Conservation (phyloP, 1,284 basidiomycete genomes). For the Ganoderma lucidum region DNA sequence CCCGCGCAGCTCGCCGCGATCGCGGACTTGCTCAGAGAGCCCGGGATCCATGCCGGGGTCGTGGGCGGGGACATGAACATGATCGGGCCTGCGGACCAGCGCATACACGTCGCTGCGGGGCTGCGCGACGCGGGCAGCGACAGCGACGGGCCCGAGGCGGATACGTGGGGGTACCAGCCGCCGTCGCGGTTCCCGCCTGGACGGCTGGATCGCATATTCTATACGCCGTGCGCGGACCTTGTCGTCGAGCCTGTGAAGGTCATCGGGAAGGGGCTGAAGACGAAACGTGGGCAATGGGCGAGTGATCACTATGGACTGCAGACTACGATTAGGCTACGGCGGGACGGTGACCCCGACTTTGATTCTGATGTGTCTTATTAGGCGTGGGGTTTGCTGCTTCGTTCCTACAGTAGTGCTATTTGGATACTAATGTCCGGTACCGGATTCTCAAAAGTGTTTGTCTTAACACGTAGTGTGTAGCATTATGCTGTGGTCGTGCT, state of each 20-base stretch:
- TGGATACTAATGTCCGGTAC: neutral
- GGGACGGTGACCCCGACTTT: neutral
- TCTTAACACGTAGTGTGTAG: neutral
- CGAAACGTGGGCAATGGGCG: constrained; percentile 53
- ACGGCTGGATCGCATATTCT: constrained; percentile 73
- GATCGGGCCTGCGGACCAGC: constrained; percentile 53
- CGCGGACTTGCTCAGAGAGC: constrained; percentile 53
- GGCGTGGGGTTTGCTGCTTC: neutral
- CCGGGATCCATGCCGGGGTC: constrained; percentile 60
- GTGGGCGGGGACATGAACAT: constrained; percentile 78
- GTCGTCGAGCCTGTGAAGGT: constrained; percentile 52
- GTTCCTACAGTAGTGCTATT: neutral
- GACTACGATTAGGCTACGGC: constrained; percentile 41
- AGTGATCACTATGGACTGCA: constrained; percentile 74
- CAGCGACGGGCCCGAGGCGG: constrained; percentile 43
- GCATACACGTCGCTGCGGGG: constrained; percentile 51
- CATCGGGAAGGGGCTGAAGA: constrained; percentile 62
- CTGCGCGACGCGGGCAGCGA: constrained; percentile 62
- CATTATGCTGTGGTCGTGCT: constrained; percentile 4
- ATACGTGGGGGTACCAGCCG: constrained; percentile 76
- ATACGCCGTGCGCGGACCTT: constrained; percentile 50
- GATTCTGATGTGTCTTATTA: neutral
- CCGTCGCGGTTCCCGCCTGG: constrained; percentile 51
- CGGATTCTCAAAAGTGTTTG: neutral
- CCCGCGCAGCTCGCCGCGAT: constrained; percentile 62